Evolutionary conservation across 2,329 filamentous ascomycete genomes (phyloP).

Genomic region (Fusarium sp.): DNA sequence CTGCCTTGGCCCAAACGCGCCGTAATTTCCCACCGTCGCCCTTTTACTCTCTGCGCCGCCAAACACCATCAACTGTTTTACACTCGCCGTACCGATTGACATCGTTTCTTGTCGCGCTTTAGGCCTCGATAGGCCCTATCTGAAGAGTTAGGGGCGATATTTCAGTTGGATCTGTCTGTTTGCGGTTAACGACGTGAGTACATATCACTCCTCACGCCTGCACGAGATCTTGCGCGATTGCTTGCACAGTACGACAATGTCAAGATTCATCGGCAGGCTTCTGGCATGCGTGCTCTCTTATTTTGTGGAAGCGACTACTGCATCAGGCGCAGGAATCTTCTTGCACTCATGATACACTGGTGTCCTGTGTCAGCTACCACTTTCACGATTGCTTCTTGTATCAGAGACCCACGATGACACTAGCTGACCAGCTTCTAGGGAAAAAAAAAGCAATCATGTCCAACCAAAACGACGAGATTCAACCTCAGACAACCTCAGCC

Average conservation of each 20-base stretch:
- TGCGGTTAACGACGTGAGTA: slow-evolving; percentile 46
- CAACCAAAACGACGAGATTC: slow-evolving; percentile 49
- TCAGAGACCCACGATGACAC: slow-evolving; percentile 11
- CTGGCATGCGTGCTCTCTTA: neutral
- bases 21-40: slow-evolving; percentile 41
- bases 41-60: slow-evolving; percentile 30
- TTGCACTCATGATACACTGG: slow-evolving; percentile 3
- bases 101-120: slow-evolving; percentile 31
- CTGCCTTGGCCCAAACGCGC: slow-evolving; percentile 37
- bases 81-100: slow-evolving; percentile 26
- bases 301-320: neutral
- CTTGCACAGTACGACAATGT: slow-evolving; percentile 6
- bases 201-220: slow-evolving; percentile 28
- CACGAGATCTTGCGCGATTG: slow-evolving; percentile 18
- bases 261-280: neutral
- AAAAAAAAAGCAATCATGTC: slow-evolving; percentile 50
- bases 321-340: neutral
- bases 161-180: slow-evolving; percentile 41
- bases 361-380: slow-evolving; percentile 1
- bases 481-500: slow-evolving; percentile 52
- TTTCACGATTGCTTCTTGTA: slow-evolving; percentile 16
- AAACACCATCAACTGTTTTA: slow-evolving; percentile 29
- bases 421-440: slow-evolving; percentile 41
- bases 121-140: slow-evolving; percentile 47
- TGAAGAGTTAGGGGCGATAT: slow-evolving; percentile 46